A percentile compares a stretch with the other conserved stretches of the same genome.
Evolutionary conservation across 2,329 filamentous ascomycete species (phyloP).

Genomic region (Cryphonectria carpinicola): DNA sequence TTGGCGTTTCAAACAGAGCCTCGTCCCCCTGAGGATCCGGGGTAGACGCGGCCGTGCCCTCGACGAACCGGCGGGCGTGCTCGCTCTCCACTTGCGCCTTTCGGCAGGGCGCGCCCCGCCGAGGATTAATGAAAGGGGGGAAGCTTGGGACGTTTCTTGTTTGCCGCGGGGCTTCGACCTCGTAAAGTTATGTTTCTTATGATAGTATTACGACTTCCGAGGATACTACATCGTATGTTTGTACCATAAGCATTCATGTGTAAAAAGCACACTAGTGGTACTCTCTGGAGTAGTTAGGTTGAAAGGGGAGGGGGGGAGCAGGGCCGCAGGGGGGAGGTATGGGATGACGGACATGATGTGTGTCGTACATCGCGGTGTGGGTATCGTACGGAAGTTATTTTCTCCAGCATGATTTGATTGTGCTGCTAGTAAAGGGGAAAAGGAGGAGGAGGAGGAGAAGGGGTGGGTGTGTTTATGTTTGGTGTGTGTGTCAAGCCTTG

Average conservation of each 20-base stretch:
- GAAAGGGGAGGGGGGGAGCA: no score
- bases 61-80: conserved; percentile 1
- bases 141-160: conserved; percentile 14
- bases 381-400: background rate
- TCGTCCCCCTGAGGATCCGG: conserved; percentile 18
- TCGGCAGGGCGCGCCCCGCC: conserved; percentile 3
- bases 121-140: conserved; percentile 22
- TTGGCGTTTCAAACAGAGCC: conserved; percentile 22
- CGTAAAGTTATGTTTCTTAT: no score
- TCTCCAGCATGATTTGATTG: background rate
- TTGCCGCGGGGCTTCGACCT: background rate
- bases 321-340: background rate
- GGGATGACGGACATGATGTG: background rate
- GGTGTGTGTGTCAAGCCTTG: background rate
- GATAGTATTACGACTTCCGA: no score
- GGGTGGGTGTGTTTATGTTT: background rate
- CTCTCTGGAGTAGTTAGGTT: no score
- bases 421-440: no score
- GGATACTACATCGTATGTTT: no score
- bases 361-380: background rate
- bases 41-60: conserved; percentile 6
- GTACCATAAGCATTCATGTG: no score
- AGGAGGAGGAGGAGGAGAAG: no score
- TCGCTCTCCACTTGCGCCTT: conserved; percentile 18
- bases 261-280: no score